Base-by-base conservation (phyloP, 202 grass and related monocot genomes). In the Carex sylvatica region DNA sequence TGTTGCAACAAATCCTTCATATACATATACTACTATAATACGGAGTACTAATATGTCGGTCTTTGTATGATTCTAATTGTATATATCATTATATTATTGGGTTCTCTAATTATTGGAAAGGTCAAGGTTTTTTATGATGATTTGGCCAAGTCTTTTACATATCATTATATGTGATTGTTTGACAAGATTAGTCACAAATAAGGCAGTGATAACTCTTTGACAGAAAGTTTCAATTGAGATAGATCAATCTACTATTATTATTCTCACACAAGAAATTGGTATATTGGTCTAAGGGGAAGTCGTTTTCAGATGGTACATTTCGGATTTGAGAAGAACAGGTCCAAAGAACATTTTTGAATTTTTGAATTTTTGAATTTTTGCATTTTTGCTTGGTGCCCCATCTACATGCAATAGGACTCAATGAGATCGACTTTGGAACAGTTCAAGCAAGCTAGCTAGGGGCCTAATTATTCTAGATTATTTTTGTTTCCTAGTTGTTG, bases 361-460 rank as follows among this genome's bases (percentile, higher is more conserved):
- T 24, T 52, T 12, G 8, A 23, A 74, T 20, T 74, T 61, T 52
- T 22, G 18, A 74, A 74, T 20, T 74, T 24, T 52, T 12, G 8
- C 49, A 74, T 20, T 74, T 61, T 52, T 22, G 18, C 49, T n/a
- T 51, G 35, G 28, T 70, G 65, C 7, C 65, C 11, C 65, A 70
- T 70, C 12, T 40, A 40, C 9, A 47, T 74, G 18, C 46, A 74
- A 74, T 7, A 22, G 70, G 70, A 74, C 49, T 51, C 40, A 12
- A 20, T 74, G 13, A 74, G 19, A 51, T 47, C 2, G 9, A 47
- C 44, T 47, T 47, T 13, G 20, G 33, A 11, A 2, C 60, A 26
- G 40, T 18, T 80, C 58, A 64, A 65, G 65, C 60, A 64, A 80
- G 78, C 36, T 80, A 80, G 18, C 58, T 65, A 52, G 36, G 60